phyloP scores from a whole-genome alignment of 169 alveolate genomes.

The Sarcocystis neurona region DNA sequence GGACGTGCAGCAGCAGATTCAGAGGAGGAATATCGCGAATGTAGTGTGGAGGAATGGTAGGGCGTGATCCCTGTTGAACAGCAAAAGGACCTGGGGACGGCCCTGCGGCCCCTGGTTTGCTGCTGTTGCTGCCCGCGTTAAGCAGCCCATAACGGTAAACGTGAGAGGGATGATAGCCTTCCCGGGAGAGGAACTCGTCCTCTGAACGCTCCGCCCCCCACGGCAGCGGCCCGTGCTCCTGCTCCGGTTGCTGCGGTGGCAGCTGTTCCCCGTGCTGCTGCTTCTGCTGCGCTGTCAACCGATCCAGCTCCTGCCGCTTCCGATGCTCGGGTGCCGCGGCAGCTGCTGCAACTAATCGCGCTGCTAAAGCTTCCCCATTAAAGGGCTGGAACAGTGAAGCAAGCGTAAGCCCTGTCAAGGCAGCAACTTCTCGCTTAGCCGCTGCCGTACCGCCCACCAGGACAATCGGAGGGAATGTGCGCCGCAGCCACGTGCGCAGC shows the following conservation, averaged over 20 bases:
- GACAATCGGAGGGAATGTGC: slow-evolving; percentile 35
- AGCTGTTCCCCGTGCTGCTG: too few relatives aligned
- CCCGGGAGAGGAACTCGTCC: slow-evolving; percentile 12
- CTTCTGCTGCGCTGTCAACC: too few relatives aligned
- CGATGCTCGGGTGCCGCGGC: slow-evolving; percentile 6
- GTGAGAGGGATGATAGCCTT: slow-evolving; percentile 21
- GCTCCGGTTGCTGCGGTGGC: too few relatives aligned
- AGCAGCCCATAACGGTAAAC: neutral
- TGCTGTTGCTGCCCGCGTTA: neutral
- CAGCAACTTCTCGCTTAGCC: slow-evolving; percentile 42
- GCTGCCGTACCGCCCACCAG: slow-evolving; percentile 45
- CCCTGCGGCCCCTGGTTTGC: neutral
- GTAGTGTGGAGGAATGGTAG: neutral
- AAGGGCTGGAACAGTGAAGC: slow-evolving; percentile 57
- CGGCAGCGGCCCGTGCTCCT: too few relatives aligned
- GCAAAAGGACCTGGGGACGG: too few relatives aligned
- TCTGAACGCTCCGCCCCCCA: too few relatives aligned
- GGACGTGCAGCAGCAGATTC: neutral
- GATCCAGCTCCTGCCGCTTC: too few relatives aligned
- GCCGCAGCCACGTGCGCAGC: slow-evolving; percentile 29
- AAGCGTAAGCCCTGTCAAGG: slow-evolving; percentile 42
- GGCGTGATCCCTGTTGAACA: neutral
- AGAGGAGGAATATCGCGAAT: slow-evolving; percentile 17
- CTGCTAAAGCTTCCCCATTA: slow-evolving; percentile 9
- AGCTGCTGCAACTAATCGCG: slow-evolving; percentile 12